Conservation (phyloP, 352 stramenopile genomes). For the Phytophthora ohioensis region DNA sequence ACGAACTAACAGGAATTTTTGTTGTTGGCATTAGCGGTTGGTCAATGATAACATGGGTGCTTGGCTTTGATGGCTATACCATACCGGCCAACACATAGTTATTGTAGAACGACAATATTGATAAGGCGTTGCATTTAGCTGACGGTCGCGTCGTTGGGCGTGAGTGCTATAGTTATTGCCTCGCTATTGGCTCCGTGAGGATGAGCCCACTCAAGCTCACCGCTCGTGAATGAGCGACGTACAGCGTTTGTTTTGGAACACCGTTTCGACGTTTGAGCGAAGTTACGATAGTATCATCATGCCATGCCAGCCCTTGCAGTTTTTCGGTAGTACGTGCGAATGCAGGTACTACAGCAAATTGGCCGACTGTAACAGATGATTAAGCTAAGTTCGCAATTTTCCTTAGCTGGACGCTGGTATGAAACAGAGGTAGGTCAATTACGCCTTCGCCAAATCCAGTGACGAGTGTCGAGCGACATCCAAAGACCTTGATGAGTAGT, state of each 20-base stretch:
- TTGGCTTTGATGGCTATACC: too few relatives aligned
- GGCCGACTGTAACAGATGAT: constrained; percentile 19
- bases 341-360: constrained; percentile 31
- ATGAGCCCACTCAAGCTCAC: not conserved
- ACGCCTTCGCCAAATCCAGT: constrained; percentile 13
- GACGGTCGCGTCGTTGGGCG: not conserved
- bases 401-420: not conserved
- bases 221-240: not conserved
- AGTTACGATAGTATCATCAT: constrained; percentile 29
- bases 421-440: constrained; percentile 13
- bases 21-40: too few relatives aligned
- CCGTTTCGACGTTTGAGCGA: not conserved
- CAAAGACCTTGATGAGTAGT: constrained; percentile 19
- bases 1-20: too few relatives aligned
- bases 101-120: not conserved
- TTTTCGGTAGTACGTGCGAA: constrained; percentile 42
- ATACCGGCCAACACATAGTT: too few relatives aligned
- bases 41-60: too few relatives aligned
- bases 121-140: not conserved
- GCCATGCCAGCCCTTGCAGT: constrained; percentile 35
- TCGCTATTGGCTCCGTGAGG: not conserved
- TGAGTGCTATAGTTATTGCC: not conserved
- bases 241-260: not conserved
- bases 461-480: not conserved
- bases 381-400: constrained; percentile 10